Base-by-base conservation (phyloP, 148 eudicot genomes). In the Rhododendron williamsianum region DNA sequence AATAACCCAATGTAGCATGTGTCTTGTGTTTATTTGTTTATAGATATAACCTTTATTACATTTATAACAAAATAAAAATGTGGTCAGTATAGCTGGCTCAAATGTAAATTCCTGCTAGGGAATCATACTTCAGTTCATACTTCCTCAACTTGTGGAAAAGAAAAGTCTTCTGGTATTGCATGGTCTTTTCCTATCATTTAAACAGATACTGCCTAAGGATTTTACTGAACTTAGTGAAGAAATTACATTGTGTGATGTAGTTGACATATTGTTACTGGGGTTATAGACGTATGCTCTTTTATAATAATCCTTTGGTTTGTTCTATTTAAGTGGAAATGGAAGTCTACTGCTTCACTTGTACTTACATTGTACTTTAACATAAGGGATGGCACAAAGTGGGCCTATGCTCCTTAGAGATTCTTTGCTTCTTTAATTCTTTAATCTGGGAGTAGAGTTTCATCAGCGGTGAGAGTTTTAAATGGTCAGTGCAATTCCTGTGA, bases 281-380 rank as follows among this genome's bases (percentile, higher is more conserved):
- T 63, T 63, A 63, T 56, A 3, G 21, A 4, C 23, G 6, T 56
- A 16, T 56, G 54, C 54, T 51, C 16, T 51, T 12, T 51, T 51
- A 51, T 25, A 65, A n/a, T 65, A n/a, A 5, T 81, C 25, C 30
- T 79, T 12, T 85, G 54, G 38, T 79, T 58, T 60, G 81, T 69
- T 69, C 16, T 56, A 35, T 78, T 36, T 56, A 38, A 81, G 30
- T 81, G 65, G 71, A 73, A 7, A 33, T 36, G 43, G 41, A 72
- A 85, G 27, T 46, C 84, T 54, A 79, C 72, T 82, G 25, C 69
- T 81, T 54, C 38, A 81, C 81, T 71, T 41, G 58, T 52, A 41
- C 67, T 48, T 76, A 19, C 51, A 8, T 18, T 76, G 38, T 33
- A 43, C 35, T 72, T 27, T 45, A 77, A 82, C 5, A 54, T 5